Base-by-base conservation (phyloP, 2,329 filamentous ascomycete species). In the Tolypocladium tropicale region DNA sequence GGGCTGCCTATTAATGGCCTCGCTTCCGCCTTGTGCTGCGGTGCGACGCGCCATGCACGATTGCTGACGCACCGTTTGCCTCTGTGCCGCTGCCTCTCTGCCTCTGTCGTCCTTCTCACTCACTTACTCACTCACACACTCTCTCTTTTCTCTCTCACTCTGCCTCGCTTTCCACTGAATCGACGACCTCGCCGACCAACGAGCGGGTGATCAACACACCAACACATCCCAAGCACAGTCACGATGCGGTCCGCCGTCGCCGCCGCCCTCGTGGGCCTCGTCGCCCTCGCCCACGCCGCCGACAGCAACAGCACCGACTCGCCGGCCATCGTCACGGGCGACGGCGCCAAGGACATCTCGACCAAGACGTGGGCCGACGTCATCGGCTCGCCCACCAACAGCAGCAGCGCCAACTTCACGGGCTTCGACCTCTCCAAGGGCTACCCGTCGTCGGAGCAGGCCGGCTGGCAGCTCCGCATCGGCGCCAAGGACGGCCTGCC, bases 401-500 rank as follows among this genome's bases (percentile, higher is more conserved):
- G 43, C 49, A 52, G 46, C 53, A 50, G 11, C 33, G 33, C 53
- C 33, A 46, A 33, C 30, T 55, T 59, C 53, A 21, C 53, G 30
- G 57, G 57, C 53, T 50, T 51, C 49, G 55, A 59, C 55, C 4
- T 59, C 53, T 32, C 55, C 23, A 52, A 43, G 30, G 25, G 48
- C 10, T 59, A 55, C 55, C 57, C 57, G 2, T n/a, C 48, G 36
- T 10, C 30, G 9, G n/a, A 37, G 52, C 52, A 57, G 53, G 33
- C 50, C 10, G 57, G 55, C 57, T 59, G 57, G 57, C 36, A 21
- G 23, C 53, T 59, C 33, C 41, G 23, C 32, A 49, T 55, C 25
- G 43, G 37, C 23, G 37, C 53, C 55, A 55, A 50, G 55, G 14
- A 28, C 37, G 21, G 34, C 23, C 5, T 37, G 28, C 3, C 16